Evolutionary conservation across 108 stramenopile species (phyloP).

Genomic region (Nannochloropsis gaditana): DNA sequence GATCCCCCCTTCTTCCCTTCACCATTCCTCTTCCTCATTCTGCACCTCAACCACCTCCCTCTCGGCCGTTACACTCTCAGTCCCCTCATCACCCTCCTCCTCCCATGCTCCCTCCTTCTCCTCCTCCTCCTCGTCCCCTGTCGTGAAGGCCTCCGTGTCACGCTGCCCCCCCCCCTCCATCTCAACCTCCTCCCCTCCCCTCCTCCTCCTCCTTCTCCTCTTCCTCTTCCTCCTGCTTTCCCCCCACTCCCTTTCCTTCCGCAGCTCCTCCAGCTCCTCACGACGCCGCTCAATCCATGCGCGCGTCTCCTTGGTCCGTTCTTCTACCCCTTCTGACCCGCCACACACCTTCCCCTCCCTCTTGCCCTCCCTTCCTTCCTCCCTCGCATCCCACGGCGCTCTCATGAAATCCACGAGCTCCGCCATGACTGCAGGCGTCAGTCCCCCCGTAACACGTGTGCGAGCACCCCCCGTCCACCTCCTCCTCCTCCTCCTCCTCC

Average conservation of each 20-base stretch:
- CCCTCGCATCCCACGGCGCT: background rate
- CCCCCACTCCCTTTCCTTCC: background rate
- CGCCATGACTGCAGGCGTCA: background rate
- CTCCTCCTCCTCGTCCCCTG: slow-evolving; percentile 1
- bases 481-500: background rate
- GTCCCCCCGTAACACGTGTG: background rate
- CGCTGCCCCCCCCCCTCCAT: background rate
- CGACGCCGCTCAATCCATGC: background rate
- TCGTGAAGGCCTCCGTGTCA: background rate
- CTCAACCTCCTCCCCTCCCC: background rate
- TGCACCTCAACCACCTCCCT: background rate
- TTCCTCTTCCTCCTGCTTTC: background rate
- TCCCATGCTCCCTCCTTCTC: background rate
- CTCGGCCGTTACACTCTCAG: background rate
- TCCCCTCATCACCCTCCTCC: background rate
- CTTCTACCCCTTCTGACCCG: background rate
- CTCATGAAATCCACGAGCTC: background rate
- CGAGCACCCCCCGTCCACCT: background rate
- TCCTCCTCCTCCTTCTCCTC: background rate
- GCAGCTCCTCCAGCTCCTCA: background rate
- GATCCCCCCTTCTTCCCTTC: background rate
- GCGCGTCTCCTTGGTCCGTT: background rate
- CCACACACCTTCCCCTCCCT: too few relatives aligned
- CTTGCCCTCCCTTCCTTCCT: background rate
- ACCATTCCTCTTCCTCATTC: background rate